Base-by-base conservation (phyloP, 1,139 yeast species). In the Taiozyma sp. region DNA sequence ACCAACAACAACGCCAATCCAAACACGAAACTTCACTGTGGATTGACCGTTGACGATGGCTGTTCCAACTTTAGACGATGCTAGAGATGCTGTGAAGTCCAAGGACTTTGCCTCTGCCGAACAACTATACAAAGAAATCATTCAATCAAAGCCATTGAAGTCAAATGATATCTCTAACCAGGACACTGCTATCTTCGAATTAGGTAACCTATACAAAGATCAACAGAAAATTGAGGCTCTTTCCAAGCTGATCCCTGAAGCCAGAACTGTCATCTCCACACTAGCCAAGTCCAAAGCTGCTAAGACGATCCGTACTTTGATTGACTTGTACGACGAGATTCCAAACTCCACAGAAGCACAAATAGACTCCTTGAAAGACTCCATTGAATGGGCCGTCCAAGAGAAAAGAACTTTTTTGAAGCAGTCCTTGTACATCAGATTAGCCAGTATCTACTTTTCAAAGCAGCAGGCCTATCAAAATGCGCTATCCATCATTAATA, bases 211-310 rank as follows among this genome's bases (percentile, higher is more conserved):
- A 21, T 85, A 82, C 64, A 76, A 76, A 53, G 60, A 62, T 1
- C 68, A 70, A 35, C 60, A 71, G 11, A 74, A 80, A 48, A 72
- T 77, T 24, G 72, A 68, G 6, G 78, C 82, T 59, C 75, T 93
- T 49, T 73, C 78, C 19, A 72, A 71, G 42, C 79, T 93, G 63
- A 80, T 93, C 46, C 74, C 80, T n/a, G 77, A 81, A 45, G 85
- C 96, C 0, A 79, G 95, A 57, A 72, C 72, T 8, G 79, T 85
- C 21, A 82, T 91, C 74, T 75, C 80, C 50, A 73, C 76, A 39
- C 83, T 89, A 65, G 97, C 99, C 47, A 93, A 93, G 71, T 87
- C 97, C 29, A 93, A 93, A 69, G 88, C 97, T 10, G 97, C 98
- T 42, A 93, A 91, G 67, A 87, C 93, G 51, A 84, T 85, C 55